Conservation (phyloP, 805 yeast species). For the Komagataella populi region DNA sequence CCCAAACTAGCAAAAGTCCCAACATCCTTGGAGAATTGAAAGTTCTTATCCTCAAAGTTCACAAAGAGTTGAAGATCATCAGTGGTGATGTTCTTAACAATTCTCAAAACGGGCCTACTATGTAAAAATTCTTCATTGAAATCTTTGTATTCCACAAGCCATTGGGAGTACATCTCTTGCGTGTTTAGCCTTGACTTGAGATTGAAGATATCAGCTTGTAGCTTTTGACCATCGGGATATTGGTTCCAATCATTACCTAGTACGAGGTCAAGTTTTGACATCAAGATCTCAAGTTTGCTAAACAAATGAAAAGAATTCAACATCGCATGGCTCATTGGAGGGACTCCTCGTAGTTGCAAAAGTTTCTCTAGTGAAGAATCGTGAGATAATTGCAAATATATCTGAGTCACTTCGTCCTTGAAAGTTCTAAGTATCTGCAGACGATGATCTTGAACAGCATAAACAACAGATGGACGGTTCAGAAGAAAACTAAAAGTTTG, state of each 20-base stretch:
- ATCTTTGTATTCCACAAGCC: constrained; percentile 25
- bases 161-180: constrained; percentile 24
- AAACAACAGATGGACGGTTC: constrained; percentile 37
- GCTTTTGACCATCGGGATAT: constrained; percentile 53
- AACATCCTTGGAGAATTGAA: constrained; percentile 38
- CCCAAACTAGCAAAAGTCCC: constrained; percentile 34
- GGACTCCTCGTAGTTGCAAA: constrained; percentile 24
- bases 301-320: constrained; percentile 41
- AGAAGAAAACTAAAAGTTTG: constrained; percentile 34
- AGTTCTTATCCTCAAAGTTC: constrained; percentile 34
- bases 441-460: constrained; percentile 50
- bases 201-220: constrained; percentile 32
- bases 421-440: constrained; percentile 32
- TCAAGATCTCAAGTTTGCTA: constrained; percentile 25
- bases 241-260: constrained; percentile 49
- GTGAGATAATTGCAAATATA: neutral
- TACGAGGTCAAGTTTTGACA: constrained; percentile 31
- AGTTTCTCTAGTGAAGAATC: neutral
- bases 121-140: neutral
- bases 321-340: constrained; percentile 30
- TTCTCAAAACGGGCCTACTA: neutral
- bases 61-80: constrained; percentile 19
- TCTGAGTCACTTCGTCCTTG: constrained; percentile 25
- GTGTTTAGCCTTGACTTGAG: constrained; percentile 34
- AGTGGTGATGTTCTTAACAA: neutral